Conservation (phyloP, 2,329 filamentous ascomycete genomes). For the Aspergillus sp. region DNA sequence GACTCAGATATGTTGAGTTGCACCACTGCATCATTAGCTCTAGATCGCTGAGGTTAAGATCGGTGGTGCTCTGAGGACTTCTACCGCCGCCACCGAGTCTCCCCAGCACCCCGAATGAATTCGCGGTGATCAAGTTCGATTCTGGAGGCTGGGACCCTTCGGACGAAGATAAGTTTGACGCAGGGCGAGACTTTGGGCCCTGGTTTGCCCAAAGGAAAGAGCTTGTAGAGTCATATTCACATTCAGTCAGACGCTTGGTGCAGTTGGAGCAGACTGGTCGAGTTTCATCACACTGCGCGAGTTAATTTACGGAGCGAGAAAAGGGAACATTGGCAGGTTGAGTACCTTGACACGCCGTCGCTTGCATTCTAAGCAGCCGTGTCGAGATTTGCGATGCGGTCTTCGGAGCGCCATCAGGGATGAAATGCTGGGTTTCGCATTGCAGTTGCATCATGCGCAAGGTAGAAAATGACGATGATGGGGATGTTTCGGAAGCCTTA, state of each 20-base stretch:
- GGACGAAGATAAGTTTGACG: conserved; percentile 19
- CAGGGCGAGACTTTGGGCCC: conserved; percentile 15
- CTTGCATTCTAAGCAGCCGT: conserved; percentile 37
- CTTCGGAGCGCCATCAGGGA: conserved; percentile 32
- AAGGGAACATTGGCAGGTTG: background rate
- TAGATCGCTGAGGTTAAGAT: conserved; percentile 46
- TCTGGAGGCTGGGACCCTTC: conserved; percentile 20
- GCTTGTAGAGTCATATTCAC: conserved; percentile 32
- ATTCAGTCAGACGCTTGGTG: conserved; percentile 30
- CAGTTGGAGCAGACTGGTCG: conserved; percentile 35
- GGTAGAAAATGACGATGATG: background rate
- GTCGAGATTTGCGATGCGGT: conserved; percentile 37
- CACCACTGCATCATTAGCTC: conserved; percentile 45
- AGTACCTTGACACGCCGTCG: conserved; percentile 35
- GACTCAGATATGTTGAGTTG: conserved; percentile 32
- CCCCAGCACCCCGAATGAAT: conserved; percentile 26
- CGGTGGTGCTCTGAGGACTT: conserved; percentile 9
- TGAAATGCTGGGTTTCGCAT: no score
- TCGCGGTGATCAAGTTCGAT: conserved; percentile 10
- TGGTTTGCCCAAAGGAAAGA: conserved; percentile 35
- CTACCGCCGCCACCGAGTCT: conserved; percentile 17
- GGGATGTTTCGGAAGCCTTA: background rate
- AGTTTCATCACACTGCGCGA: conserved; percentile 31
- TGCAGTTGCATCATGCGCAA: no score
- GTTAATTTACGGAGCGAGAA: background rate